Base-by-base conservation (phyloP, 176 grass and related monocot species). In the Lolium perenne region DNA sequence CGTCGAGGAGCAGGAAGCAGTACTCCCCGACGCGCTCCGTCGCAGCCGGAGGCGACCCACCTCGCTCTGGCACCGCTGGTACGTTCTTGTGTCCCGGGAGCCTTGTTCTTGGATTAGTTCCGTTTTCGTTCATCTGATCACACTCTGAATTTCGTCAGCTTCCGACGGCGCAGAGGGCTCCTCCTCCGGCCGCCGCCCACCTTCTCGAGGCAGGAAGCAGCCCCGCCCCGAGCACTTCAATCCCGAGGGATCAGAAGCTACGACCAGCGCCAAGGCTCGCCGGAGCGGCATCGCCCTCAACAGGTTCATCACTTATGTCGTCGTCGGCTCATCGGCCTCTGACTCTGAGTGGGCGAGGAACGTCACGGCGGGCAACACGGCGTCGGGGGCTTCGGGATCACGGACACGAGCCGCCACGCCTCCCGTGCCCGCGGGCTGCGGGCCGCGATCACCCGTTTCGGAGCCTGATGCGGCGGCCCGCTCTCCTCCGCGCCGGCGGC, bases 1-100 rank as follows among this genome's bases (percentile, higher is more conserved):
- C 79, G 3, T 5, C 40, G 8, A 53, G 88, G 8, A 62, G 79
- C 79, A 77, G 79, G 88, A 90, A 87, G 84, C 74, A 82, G 8
- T 41, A 14, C 53, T 15, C 12, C 62, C 88, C 79, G 43, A 62
- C 8, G 45, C 83, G 32, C 53, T 63, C 38, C 26, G 5, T 69
- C 79, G 8, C 38, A 35, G 32, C 32, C 32, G 32, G 32, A 35
- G 2, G 32, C 32, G 32, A 35, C 3, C 32, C 32, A 2, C 32
- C 32, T 35, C 32, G 32, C 32, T 35, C 32, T 35, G 51, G 15
- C 51, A 17, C 8, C 49, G 60, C 4, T 29, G 23, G 61, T 32
- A 29, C 23, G 61, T 64, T 64, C 61, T 64, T 15, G 12, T 7
- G 23, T 14, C 1, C 23, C 61, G 61, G 29, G 61, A 64, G 23